Base-by-base conservation (phyloP, 2,329 filamentous ascomycete species). In the Simplicillium aogashimaense region DNA sequence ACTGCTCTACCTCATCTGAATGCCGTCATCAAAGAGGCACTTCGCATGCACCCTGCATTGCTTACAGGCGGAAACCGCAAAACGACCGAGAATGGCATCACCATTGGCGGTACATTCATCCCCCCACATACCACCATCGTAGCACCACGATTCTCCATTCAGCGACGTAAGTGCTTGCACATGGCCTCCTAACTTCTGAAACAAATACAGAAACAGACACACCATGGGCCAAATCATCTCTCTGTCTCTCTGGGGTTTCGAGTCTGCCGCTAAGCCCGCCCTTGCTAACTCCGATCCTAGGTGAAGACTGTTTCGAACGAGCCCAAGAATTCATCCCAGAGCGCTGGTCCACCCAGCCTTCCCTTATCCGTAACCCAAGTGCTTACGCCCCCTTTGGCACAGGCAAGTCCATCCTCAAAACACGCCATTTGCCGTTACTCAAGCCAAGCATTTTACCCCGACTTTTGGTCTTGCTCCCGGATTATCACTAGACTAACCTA, bases 291-390 rank as follows among this genome's bases (percentile, higher is more conserved):
- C 20, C 20, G 20, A 25, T 25, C 5, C 9, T 29, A 52, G 53
- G 47, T 18, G 54, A 43, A 25, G 51, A 55, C 34, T 53, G 48
- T 18, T 62, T 60, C 42, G 52, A 45, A 29, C 36, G 38, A 2
- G 47, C 51, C 7, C 40, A 45, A 1, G 53, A 59, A 16, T 65
- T 64, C 37, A 51, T 65, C 6, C 62, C 62, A 2, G 60, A 65
- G 39, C 50, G 62, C 18, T 65, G 60, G 59, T 60, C 53, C 2
- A 51, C 50, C 4, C 44, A 41, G 12, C 52, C 51, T 3, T 54
- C 63, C 8, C 43, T 65, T 42, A 47, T 57, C n/a, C 53, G 47
- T 16, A 53, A 63, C 37, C 39, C 44, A 17, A 46, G 50, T 1
- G 58, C 54, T 1, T 60, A 52, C 39, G 42, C 42, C 1, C 62